A percentile compares a stretch with the other conserved stretches of the same genome.
Conservation (phyloP, 2,329 filamentous ascomycete genomes). For the Hypomyces perniciosus region DNA sequence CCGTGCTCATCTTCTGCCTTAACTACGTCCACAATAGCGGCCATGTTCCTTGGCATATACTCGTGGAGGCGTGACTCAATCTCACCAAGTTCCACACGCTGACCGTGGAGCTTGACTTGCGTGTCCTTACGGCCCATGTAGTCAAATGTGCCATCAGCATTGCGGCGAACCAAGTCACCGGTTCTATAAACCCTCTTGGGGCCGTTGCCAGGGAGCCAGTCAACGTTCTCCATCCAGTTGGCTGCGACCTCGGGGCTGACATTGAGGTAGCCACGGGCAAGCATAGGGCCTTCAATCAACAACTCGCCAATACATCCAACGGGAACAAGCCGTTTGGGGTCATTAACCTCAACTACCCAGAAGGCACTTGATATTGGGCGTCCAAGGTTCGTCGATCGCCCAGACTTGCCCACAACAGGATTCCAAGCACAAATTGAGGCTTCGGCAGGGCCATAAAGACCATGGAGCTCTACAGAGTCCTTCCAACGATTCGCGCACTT, state of each 20-base stretch:
- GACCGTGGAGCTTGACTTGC: conserved; percentile 11
- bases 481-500: conserved; percentile 8
- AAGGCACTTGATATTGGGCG: conserved; percentile 8
- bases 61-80: conserved; percentile 10
- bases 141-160: conserved; percentile 11
- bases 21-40: conserved; percentile 9
- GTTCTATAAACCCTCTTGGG: conserved; percentile 7
- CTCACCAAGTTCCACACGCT: conserved; percentile 11
- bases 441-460: conserved; percentile 10
- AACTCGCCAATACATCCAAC: conserved; percentile 18
- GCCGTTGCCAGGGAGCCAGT: conserved; percentile 6
- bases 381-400: conserved; percentile 11
- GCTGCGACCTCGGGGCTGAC: conserved; percentile 12
- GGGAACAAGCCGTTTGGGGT: conserved; percentile 13
- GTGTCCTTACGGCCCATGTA: conserved; percentile 11
- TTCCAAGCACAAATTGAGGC: conserved; percentile 10
- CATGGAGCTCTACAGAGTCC: not conserved
- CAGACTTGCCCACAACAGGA: conserved; percentile 1
- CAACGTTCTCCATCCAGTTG: conserved; percentile 11
- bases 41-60: conserved; percentile 6
- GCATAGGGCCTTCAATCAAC: conserved; percentile 17
- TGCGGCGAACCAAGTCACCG: conserved; percentile 12
- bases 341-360: conserved; percentile 16
- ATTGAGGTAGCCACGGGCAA: conserved; percentile 16
- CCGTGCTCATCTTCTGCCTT: conserved; percentile 7